phyloP scores from a whole-genome alignment of 805 yeast genomes.

The Lipomyces yamanashiensis region DNA sequence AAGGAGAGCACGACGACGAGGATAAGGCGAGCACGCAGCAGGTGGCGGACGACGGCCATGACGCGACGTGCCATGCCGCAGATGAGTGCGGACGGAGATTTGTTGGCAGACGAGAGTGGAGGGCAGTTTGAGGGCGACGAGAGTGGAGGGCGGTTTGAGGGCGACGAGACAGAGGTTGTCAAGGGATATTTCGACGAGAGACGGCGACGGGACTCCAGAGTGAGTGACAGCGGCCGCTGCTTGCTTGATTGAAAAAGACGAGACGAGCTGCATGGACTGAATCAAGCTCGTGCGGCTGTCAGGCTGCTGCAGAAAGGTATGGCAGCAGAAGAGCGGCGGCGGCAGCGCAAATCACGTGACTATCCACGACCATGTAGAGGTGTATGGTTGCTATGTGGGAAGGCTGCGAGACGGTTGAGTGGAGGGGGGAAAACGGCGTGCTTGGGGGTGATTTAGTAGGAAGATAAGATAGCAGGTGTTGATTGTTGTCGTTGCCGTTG shows the following conservation, averaged over 20 bases:
- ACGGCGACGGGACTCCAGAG: constrained; percentile 5
- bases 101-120: not conserved
- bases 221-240: not conserved
- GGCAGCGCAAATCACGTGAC: not conserved
- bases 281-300: not conserved
- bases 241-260: not conserved
- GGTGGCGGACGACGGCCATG: constrained; percentile 7
- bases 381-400: no score
- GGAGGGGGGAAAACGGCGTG: no score
- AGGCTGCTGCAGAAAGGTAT: not conserved
- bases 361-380: not conserved
- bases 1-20: constrained; percentile 1
- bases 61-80: constrained; percentile 18
- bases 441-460: no score
- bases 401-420: no score
- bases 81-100: not conserved
- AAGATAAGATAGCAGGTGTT: no score
- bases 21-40: constrained; percentile 17
- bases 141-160: not conserved
- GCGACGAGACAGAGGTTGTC: not conserved
- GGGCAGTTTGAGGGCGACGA: not conserved
- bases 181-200: not conserved
- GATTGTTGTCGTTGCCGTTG: no score
- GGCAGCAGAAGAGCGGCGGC: not conserved
- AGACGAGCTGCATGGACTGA: not conserved